Percentiles rank a stretch among this genome's conserved stretches.
Evolutionary conservation across 768 basidiomycete genomes (phyloP).

Genomic region (Phlebiopsis gigantea): DNA sequence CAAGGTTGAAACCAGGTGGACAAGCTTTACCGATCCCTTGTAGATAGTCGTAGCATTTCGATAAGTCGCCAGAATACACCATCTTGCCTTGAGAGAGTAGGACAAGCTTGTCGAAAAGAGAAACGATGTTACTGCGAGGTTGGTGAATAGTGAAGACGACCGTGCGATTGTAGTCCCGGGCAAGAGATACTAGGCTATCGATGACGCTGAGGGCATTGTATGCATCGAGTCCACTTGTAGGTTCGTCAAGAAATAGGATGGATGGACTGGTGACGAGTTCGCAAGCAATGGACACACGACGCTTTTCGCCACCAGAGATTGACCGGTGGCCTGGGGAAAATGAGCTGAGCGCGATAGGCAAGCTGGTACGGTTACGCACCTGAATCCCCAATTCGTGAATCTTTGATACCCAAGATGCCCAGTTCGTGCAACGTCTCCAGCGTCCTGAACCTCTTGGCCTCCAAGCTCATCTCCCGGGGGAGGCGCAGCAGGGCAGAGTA

Average conservation of each 20-base stretch:
- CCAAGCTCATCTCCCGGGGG: slow-evolving; percentile 91
- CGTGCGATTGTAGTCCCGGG: slow-evolving; percentile 86
- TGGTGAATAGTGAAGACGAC: slow-evolving; percentile 98
- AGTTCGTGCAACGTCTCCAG: slow-evolving; percentile 95
- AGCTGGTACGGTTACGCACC: slow-evolving; percentile 39
- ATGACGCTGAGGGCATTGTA: slow-evolving; percentile 96
- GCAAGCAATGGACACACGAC: slow-evolving; percentile 95
- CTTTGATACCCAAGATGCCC: slow-evolving; percentile 88
- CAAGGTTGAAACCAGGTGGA: slow-evolving; percentile 93
- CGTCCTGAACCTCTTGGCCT: slow-evolving; percentile 92
- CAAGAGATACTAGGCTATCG: slow-evolving; percentile 80
- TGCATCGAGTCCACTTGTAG: slow-evolving; percentile 92
- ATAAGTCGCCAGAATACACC: slow-evolving; percentile 78
- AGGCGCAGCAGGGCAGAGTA: slow-evolving; percentile 88
- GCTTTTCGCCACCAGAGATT: slow-evolving; percentile 97
- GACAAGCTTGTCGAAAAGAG: slow-evolving; percentile 88
- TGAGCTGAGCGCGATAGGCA: background rate
- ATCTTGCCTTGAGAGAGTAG: slow-evolving; percentile 79
- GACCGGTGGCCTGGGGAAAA: slow-evolving; percentile 64
- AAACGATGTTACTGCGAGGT: slow-evolving; percentile 88
- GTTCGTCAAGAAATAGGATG: slow-evolving; percentile 94
- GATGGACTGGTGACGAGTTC: slow-evolving; percentile 97
- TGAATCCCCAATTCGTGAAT: slow-evolving; percentile 82
- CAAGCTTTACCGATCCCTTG: slow-evolving; percentile 74
- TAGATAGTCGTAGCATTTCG: slow-evolving; percentile 78